Base-by-base conservation (phyloP, 345 rosid species). In the Eutrema japonicum region DNA sequence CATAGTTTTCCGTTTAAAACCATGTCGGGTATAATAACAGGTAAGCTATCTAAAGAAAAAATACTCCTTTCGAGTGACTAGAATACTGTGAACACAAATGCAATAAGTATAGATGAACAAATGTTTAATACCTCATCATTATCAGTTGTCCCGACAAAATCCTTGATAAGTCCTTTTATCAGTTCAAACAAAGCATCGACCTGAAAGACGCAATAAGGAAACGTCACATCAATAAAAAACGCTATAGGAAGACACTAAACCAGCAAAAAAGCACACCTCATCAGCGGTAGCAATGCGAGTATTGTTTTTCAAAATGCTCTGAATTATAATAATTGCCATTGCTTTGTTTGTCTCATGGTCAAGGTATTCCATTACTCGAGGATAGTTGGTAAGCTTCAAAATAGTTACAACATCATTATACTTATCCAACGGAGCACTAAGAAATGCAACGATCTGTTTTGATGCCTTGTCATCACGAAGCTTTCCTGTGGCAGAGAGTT, bases 361-460 rank as follows among this genome's bases (percentile, higher is more conserved):
- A 73, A 94, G 93, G 84, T 89, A 88, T 75, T 91, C 96, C 92
- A 89, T 77, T 43, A 94, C 92, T 59, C 77, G 75, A 16, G 96
- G 90, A 80, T 89, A 94, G 77, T 94, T 91, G 13, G 92, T 81
- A 70, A 94, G 95, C 82, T 94, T 89, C 87, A 91, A 76, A 26
- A 89, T 88, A 69, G 86, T 89, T 73, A 88, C 97, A 72, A 92
- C 84, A 76, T 87, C 90, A 78, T 89, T 94, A 70, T 91, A 94
- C 79, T 94, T 94, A 79, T 94, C 98, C 59, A 94, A 77, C 0
- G 98, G 98, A 61, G 98, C 92, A 77, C 96, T 91, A 77, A 92
- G 88, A 70, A 94, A 89, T 14, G 96, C 80, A 71, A 94, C 89
- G 40, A 89, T 89, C 82, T 94, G 97, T 80, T 94, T 94, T 52